Evolutionary conservation across 352 stramenopile species (phyloP), one percentile per base, ranked within the genome.

Genomic region (Phytopythium delawarense): DNA sequence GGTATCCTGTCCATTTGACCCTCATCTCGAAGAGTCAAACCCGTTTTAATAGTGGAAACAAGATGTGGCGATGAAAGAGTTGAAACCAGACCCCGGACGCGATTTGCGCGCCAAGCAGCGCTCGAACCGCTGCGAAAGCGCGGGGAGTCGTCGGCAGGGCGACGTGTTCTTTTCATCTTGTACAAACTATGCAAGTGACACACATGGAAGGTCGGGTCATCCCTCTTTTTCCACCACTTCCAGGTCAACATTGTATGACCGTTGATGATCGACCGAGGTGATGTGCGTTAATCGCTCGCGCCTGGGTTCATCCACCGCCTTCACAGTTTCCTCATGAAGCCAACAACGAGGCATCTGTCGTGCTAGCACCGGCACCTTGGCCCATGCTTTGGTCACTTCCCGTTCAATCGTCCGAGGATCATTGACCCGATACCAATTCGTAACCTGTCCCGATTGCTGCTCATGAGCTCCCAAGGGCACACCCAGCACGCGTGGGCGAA

Each of bases 401-500:
- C 44, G 21, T 32, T 50, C 15, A 50, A 48, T 6, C 39, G 13
- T 39, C 15, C 39, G 39, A 16, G 5, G 39, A 20, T 11, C 46
- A 8, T 7, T 53, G 9, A 54, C 48, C 48, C 5, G 7, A 7
- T 25, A 39, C 6, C 15, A 21, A 35, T 4, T 11, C 21, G 18
- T 52, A 52, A 52, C 21, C 46, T 52, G 46, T 52, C 46, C 44
- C 7, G 23, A 6, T 20, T n/a, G 44, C 23, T n/a, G n/a, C 37
- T 23, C n/a, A 49, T 45, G 25, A 59, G 35, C 20, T 8, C 35
- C 18, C 28, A 23, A 57, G 34, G 12, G 34, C 35, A 32, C 8
- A 15, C 16, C 1, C 48, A 66, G 15, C 63, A 49, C 57, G 48
- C 30, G 7, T 73, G 63, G 67, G 67, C 59, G n/a, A 40, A 50